These are phyloP conservation scores for Phytophthora aleatoria DNA, from an alignment of 352 stramenopile species.

Conservation along the genomic window DNA sequence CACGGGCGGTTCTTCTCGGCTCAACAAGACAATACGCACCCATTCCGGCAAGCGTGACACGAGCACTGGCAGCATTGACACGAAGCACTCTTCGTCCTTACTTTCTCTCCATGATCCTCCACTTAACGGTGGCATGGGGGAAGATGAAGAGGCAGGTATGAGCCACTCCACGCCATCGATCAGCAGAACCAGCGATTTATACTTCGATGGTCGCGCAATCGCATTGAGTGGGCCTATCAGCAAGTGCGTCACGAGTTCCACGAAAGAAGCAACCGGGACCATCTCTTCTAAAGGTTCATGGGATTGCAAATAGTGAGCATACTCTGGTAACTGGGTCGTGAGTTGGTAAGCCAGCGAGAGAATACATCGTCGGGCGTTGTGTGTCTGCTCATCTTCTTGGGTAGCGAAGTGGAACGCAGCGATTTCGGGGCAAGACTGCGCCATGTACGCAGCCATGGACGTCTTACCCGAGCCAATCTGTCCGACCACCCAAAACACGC, in stretches of 20 bases:
- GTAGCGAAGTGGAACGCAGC: conserved; percentile 75
- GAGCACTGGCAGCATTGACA: conserved; percentile 59
- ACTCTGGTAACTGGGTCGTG: conserved; percentile 75
- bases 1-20: conserved; percentile 65
- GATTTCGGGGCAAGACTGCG: conserved; percentile 72
- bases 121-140: conserved; percentile 22
- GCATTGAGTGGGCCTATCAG: conserved; percentile 68
- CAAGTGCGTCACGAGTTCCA: conserved; percentile 51
- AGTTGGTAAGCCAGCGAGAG: conserved; percentile 77
- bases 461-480: conserved; percentile 78
- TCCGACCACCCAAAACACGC: conserved; percentile 76
- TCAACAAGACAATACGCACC: conserved; percentile 71
- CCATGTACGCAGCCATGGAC: conserved; percentile 63
- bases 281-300: conserved; percentile 75
- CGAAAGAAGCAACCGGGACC: conserved; percentile 72
- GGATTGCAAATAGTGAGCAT: conserved; percentile 68
- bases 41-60: conserved; percentile 61
- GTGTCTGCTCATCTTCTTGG: conserved; percentile 81
- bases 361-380: conserved; percentile 62
- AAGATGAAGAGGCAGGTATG: conserved; percentile 24
- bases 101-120: conserved; percentile 14
- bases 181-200: conserved; percentile 64
- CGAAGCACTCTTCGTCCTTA: conserved; percentile 56
- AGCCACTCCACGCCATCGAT: conserved; percentile 73
- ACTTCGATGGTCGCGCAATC: conserved; percentile 54